Conservation (phyloP, 495 filamentous ascomycete genomes). For the Aspergillus biplanus region DNA sequence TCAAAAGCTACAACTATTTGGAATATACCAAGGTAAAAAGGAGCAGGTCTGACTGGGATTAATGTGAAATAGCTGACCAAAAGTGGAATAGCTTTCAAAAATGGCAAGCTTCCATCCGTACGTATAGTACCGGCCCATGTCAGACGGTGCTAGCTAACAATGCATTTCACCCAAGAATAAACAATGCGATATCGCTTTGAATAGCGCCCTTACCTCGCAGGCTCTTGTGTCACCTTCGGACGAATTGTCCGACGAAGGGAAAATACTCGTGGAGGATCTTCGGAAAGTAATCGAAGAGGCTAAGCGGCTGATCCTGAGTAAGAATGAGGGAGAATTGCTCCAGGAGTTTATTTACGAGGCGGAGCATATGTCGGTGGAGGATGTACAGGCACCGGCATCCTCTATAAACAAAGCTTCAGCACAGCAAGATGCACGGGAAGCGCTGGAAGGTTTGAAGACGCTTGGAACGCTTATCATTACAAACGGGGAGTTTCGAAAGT, state of each 20-base stretch:
- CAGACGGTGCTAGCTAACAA: slow-evolving; percentile 14
- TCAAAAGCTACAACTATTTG: slow-evolving; percentile 91
- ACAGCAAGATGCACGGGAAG: slow-evolving; percentile 79
- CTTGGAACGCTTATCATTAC: slow-evolving; percentile 89
- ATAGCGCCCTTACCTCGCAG: slow-evolving; percentile 73
- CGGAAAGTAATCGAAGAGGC: slow-evolving; percentile 84
- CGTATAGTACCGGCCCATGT: slow-evolving; percentile 32
- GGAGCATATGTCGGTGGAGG: slow-evolving; percentile 65
- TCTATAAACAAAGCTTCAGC: slow-evolving; percentile 75
- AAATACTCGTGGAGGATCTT: slow-evolving; percentile 73
- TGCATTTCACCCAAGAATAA: slow-evolving; percentile 62
- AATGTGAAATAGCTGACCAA: slow-evolving; percentile 26
- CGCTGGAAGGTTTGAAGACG: slow-evolving; percentile 82
- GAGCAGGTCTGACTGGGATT: not conserved
- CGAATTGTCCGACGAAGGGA: slow-evolving; percentile 82
- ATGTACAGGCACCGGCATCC: slow-evolving; percentile 60
- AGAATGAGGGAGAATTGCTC: slow-evolving; percentile 92
- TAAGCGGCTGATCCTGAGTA: slow-evolving; percentile 84
- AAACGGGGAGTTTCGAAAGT: slow-evolving; percentile 95
- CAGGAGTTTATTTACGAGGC: slow-evolving; percentile 98
- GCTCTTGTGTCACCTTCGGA: slow-evolving; percentile 70
- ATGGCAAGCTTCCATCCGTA: slow-evolving; percentile 91
- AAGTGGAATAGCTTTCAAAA: slow-evolving; percentile 68
- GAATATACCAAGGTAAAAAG: slow-evolving; percentile 74
- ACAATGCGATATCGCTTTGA: slow-evolving; percentile 93